These are phyloP conservation scores for Euphorbia lathyris DNA, from an alignment of 345 rosid species.

Conservation along the genomic window DNA sequence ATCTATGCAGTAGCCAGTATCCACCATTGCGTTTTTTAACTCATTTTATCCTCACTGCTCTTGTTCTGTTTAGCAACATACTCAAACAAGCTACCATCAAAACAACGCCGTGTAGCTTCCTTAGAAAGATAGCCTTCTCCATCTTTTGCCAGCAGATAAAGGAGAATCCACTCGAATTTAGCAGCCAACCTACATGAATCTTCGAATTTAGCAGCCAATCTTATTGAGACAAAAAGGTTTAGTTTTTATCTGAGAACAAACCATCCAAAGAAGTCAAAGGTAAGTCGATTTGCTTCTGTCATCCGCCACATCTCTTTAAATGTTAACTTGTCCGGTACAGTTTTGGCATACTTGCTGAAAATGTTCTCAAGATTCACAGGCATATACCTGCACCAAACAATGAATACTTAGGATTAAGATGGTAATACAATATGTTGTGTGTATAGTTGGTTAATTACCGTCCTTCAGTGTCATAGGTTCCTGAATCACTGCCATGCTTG, in stretches of 20 bases:
- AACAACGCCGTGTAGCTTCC: conserved; percentile 71
- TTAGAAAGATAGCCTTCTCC: conserved; percentile 65
- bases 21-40: background rate
- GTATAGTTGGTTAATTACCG: conserved; percentile 31
- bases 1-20: too few relatives aligned
- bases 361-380: conserved; percentile 61
- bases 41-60: conserved; percentile 35
- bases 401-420: too few relatives aligned
- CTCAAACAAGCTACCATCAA: conserved; percentile 78
- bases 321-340: conserved; percentile 58
- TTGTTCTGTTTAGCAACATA: conserved; percentile 58
- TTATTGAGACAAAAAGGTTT: background rate
- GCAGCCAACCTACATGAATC: conserved; percentile 39
- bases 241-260: conserved; percentile 6
- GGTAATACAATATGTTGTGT: background rate
- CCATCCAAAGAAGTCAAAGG: conserved; percentile 71
- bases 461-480: conserved; percentile 72
- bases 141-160: conserved; percentile 63
- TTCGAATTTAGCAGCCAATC: background rate
- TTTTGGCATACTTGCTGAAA: conserved; percentile 71
- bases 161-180: conserved; percentile 60
- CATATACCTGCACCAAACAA: conserved; percentile 36
- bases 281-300: conserved; percentile 66
- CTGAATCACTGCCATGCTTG: conserved; percentile 74
- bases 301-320: conserved; percentile 66